Percentiles rank a stretch among this genome's conserved stretches.
Conservation (phyloP, 768 basidiomycete genomes). For the Podaxis rugospora region DNA sequence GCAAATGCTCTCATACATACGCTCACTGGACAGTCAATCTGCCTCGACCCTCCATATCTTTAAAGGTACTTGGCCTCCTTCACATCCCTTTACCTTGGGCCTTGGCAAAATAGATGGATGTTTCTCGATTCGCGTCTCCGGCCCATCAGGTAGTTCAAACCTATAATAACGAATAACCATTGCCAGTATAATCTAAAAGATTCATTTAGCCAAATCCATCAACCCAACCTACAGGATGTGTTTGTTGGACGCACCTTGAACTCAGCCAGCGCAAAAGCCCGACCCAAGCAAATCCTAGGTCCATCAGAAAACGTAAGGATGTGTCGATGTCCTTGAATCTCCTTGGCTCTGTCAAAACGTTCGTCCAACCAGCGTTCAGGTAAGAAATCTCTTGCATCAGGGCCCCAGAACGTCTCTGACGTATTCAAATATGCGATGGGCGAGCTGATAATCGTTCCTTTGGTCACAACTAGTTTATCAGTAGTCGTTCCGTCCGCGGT, state of each 20-base stretch:
- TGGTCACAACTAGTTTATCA: conserved; percentile 37
- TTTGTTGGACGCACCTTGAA: conserved; percentile 29
- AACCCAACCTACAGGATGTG: neutral
- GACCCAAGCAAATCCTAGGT: conserved; percentile 45
- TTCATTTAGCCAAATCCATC: neutral
- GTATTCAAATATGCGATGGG: conserved; percentile 45
- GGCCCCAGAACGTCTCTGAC: conserved; percentile 57
- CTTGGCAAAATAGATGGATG: conserved; percentile 32
- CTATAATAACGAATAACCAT: conserved; percentile 38
- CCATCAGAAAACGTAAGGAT: conserved; percentile 50
- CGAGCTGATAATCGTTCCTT: conserved; percentile 40
- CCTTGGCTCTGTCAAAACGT: conserved; percentile 25
- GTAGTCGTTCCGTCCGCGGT: conserved; percentile 36
- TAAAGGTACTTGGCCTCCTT: conserved; percentile 30
- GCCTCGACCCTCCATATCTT: conserved; percentile 26
- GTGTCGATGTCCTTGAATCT: conserved; percentile 46
- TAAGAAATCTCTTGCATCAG: conserved; percentile 50
- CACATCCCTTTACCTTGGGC: conserved; percentile 33
- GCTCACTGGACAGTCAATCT: neutral
- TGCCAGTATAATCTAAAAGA: conserved; percentile 35
- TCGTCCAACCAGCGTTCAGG: conserved; percentile 61
- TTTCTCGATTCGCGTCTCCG: conserved; percentile 30
- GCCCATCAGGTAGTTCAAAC: conserved; percentile 38
- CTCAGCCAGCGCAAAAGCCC: conserved; percentile 41
- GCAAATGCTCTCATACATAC: neutral